These are phyloP conservation scores for Nissolia schottii DNA, from an alignment of 306 rosid genomes.

Conservation along the genomic window DNA sequence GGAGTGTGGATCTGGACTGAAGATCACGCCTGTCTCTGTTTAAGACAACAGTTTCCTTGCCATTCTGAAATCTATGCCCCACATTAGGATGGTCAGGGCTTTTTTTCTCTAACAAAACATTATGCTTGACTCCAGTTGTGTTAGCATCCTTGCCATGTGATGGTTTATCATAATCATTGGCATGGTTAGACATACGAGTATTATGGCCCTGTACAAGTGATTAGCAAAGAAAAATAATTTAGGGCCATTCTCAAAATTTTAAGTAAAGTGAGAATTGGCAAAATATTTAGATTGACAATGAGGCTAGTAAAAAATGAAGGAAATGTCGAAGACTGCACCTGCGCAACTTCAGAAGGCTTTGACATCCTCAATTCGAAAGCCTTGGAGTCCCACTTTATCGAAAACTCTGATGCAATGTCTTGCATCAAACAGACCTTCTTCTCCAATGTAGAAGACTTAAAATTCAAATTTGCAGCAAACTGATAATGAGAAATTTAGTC, in stretches of 20 bases:
- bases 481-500: slow-evolving; percentile 28
- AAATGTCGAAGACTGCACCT: slow-evolving; percentile 42
- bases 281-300: not conserved
- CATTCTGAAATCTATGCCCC: slow-evolving; percentile 31
- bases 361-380: slow-evolving; percentile 76
- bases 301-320: slow-evolving; percentile 7
- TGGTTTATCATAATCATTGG: slow-evolving; percentile 30
- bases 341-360: slow-evolving; percentile 43
- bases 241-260: not conserved
- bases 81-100: slow-evolving; percentile 20
- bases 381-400: slow-evolving; percentile 76
- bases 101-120: slow-evolving; percentile 25
- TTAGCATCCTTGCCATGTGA: slow-evolving; percentile 33
- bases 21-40: slow-evolving; percentile 38
- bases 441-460: slow-evolving; percentile 68
- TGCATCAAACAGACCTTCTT: slow-evolving; percentile 74
- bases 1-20: slow-evolving; percentile 37
- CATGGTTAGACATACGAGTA: slow-evolving; percentile 30
- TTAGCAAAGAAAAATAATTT: slow-evolving; percentile 15
- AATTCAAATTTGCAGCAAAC: slow-evolving; percentile 76
- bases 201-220: slow-evolving; percentile 49
- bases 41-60: slow-evolving; percentile 35
- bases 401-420: slow-evolving; percentile 68
- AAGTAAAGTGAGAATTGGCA: not conserved
- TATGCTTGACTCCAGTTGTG: slow-evolving; percentile 44